Evolutionary conservation across 768 basidiomycete species (phyloP), one percentile per base, ranked within the genome.

Genomic region (Pleurotus tuoliensis): DNA sequence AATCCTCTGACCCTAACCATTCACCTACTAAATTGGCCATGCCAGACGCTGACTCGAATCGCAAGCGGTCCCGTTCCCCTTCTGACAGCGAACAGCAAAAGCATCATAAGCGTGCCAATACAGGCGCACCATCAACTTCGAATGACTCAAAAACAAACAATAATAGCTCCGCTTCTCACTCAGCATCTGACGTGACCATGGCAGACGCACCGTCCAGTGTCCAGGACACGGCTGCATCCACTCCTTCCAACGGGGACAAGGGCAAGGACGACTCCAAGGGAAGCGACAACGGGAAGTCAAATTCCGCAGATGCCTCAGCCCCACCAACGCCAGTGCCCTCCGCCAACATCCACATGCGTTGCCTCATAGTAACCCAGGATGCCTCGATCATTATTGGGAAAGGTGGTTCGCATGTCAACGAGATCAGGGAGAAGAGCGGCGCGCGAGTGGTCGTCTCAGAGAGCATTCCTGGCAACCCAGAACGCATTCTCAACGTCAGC

Each of bases 331-430:
- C 82, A 2, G 74, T 85, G 9, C 88, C 89, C 22, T 84, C 90
- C 15, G 87, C 89, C 30, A 86, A 85, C 73, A 99, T 99, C 64
- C 90, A 95, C 66, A 96, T 99, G 94, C 87, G 96, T 46, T 95
- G 94, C 70, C 78, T 99, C 66, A 99, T 99, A 68, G 97, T 99
- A 64, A 98, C 97, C 8, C 95, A 98, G 74, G 97, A 99, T 73
- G 97, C 97, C 11, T 95, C 93, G 55, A 96, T 99, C 74, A 98
- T 98, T 76, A 99, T 99, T 62, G 97, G 97, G 38, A 93, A 94
- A 73, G 90, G 79, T 49, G 96, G 96, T 61, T 83, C 90, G 44
- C 97, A 98, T 73, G 95, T 99, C 63, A 98, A 97, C 65, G 97
- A 99, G 73, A 98, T 99, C 60, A 81, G 97, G 59, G 97, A 98